phyloP scores from a whole-genome alignment of 345 rosid genomes.

The Eucalyptus microcorys region DNA sequence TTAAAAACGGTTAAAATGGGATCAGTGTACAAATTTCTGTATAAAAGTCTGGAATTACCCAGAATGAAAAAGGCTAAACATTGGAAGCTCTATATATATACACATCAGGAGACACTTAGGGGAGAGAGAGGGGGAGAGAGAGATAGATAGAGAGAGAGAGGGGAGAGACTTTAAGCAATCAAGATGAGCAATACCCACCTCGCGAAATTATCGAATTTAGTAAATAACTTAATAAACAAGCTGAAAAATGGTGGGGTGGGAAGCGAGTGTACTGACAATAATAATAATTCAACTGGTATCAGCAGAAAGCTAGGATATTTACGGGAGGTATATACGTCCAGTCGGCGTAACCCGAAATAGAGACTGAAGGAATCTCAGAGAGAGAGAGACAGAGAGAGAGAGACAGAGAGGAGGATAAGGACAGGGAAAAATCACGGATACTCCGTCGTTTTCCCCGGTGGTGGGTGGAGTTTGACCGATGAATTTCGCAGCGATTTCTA shows the following conservation, averaged over 20 bases:
- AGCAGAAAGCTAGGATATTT: neutral
- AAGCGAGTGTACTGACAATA: neutral
- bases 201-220: neutral
- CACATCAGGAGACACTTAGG: neutral
- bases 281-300: neutral
- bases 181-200: neutral
- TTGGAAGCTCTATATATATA: neutral
- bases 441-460: conserved; percentile 7
- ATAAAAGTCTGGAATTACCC: neutral
- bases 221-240: neutral
- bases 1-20: neutral
- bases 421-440: conserved; percentile 38
- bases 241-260: neutral
- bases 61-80: too few relatives aligned
- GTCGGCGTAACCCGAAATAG: neutral
- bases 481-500: neutral
- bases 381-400: neutral
- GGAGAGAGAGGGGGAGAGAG: neutral
- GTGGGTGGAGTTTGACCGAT: neutral
- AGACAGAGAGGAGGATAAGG: neutral
- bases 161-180: neutral
- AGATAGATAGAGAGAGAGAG: too few relatives aligned
- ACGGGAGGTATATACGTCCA: neutral
- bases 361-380: neutral
- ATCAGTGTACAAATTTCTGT: neutral